phyloP scores from a whole-genome alignment of 768 basidiomycete species.

The Xerocomellus chrysenteron region DNA sequence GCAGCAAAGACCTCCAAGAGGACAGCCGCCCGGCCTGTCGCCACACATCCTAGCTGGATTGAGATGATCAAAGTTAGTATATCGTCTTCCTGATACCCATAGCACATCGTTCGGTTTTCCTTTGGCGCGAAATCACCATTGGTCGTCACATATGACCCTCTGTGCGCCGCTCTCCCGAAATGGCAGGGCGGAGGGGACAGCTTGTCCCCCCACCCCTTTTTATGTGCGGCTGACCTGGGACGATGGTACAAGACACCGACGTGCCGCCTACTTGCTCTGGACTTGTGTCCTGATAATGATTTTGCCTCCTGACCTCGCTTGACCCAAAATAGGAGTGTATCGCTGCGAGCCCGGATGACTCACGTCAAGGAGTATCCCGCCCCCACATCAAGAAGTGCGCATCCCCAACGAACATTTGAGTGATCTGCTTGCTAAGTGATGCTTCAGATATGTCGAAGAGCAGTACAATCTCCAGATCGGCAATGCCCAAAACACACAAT shows the following conservation, averaged over 20 bases:
- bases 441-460: slow-evolving; percentile 72
- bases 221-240: slow-evolving; percentile 13
- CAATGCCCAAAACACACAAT: slow-evolving; percentile 72
- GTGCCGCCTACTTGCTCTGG: slow-evolving; percentile 3
- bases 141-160: slow-evolving; percentile 7
- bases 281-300: slow-evolving; percentile 7
- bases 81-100: slow-evolving; percentile 9
- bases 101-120: slow-evolving; percentile 14
- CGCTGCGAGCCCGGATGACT: slow-evolving; percentile 65
- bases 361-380: slow-evolving; percentile 82
- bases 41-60: slow-evolving; percentile 54
- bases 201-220: slow-evolving; percentile 6
- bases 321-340: slow-evolving; percentile 73
- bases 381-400: slow-evolving; percentile 91
- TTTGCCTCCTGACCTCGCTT: slow-evolving; percentile 20
- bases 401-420: slow-evolving; percentile 8
- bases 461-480: slow-evolving; percentile 81
- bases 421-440: slow-evolving; percentile 19
- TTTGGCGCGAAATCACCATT: slow-evolving; percentile 3
- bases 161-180: slow-evolving; percentile 27
- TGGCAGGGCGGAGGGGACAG: slow-evolving; percentile 42
- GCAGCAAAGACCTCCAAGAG: slow-evolving; percentile 44
- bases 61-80: slow-evolving; percentile 78
- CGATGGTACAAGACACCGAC: slow-evolving; percentile 1
- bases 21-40: slow-evolving; percentile 31